Evolutionary conservation across 2,329 filamentous ascomycete species (phyloP).

Genomic region (Chrysosporium queenslandicum): DNA sequence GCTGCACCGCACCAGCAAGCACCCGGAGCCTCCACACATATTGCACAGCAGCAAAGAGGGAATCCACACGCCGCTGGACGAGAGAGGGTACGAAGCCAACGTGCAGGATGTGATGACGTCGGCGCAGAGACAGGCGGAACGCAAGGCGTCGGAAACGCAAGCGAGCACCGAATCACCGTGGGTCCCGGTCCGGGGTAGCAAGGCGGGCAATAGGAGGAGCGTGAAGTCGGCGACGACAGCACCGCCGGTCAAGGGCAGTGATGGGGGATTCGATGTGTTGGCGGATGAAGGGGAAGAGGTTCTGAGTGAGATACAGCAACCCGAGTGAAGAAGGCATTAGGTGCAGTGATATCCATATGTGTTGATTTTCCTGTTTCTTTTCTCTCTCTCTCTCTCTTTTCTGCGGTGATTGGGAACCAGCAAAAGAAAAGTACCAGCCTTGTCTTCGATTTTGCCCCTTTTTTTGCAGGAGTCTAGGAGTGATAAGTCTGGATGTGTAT

Average conservation of each 20-base stretch:
- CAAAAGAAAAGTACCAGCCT: no score
- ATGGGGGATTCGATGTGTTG: neutral
- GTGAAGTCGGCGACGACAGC: neutral
- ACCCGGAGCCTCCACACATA: neutral
- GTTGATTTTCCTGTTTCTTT: neutral
- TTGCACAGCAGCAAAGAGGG: neutral
- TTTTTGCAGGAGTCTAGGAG: no score
- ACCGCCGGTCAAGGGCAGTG: neutral
- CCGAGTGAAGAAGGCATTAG: neutral
- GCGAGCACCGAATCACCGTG: neutral
- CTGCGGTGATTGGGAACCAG: neutral
- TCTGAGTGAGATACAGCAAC: neutral
- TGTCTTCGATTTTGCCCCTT: no score
- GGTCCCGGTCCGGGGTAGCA: neutral
- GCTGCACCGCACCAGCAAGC: neutral
- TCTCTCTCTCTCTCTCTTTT: neutral
- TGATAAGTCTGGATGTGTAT: no score
- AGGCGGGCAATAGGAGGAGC: neutral
- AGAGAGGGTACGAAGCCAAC: conserved; percentile 8
- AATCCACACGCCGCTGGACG: neutral
- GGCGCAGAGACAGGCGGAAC: neutral
- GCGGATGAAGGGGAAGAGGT: neutral
- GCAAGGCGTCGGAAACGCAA: neutral
- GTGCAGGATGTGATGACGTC: conserved; percentile 5
- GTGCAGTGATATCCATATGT: neutral